phyloP scores from a whole-genome alignment of 208 protist species.

The Crithidia thermophila region DNA sequence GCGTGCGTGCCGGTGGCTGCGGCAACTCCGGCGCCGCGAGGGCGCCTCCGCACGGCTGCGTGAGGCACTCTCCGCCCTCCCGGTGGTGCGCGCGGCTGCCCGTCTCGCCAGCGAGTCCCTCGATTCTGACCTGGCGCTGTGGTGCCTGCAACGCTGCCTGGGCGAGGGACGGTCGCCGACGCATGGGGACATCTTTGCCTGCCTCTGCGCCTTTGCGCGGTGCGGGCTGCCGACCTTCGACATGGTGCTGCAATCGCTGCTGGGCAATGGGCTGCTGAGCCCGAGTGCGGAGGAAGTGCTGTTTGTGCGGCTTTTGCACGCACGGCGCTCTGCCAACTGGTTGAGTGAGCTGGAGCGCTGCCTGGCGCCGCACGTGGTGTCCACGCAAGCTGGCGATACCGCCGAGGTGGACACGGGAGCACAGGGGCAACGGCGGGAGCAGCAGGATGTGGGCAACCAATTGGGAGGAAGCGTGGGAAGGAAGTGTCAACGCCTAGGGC shows the following conservation, averaged over 20 bases:
- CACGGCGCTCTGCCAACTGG: conserved; percentile 52
- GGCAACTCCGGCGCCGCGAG: conserved; percentile 12
- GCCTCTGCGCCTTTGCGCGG: conserved; percentile 62
- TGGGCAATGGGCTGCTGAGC: conserved; percentile 53
- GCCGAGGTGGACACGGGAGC: background rate
- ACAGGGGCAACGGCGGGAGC: background rate
- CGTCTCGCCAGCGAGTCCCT: conserved; percentile 32
- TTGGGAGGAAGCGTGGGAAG: background rate
- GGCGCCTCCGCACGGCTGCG: conserved; percentile 3
- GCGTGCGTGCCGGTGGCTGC: conserved; percentile 26
- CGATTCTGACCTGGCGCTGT: conserved; percentile 30
- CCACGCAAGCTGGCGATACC: too few relatives aligned
- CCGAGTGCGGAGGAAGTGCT: conserved; percentile 58
- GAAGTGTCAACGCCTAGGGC: too few relatives aligned
- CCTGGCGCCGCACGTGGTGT: conserved; percentile 15
- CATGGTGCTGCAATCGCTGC: conserved; percentile 58
- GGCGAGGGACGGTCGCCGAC: conserved; percentile 35
- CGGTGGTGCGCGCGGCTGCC: conserved; percentile 25
- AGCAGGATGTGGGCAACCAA: background rate
- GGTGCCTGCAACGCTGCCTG: conserved; percentile 50
- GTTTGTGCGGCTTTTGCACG: conserved; percentile 69
- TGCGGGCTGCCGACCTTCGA: conserved; percentile 61
- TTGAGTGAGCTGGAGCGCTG: conserved; percentile 43
- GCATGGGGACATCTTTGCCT: conserved; percentile 55
- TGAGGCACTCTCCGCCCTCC: conserved; percentile 14